These are phyloP conservation scores for Chloris gayana DNA, from an alignment of 176 grass and related monocot genomes.

Conservation along the genomic window DNA sequence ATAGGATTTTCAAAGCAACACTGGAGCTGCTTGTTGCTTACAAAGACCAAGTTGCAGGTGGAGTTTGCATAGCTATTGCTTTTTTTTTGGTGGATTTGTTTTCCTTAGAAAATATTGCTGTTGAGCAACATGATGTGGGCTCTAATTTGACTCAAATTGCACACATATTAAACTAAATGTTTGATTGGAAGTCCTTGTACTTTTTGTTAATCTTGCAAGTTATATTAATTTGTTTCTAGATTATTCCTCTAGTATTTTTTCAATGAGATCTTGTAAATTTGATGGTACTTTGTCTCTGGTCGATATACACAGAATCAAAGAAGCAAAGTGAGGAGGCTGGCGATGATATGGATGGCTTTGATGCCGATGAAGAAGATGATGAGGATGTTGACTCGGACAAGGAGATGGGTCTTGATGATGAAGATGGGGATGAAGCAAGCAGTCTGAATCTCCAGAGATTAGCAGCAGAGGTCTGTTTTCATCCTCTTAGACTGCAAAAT, in stretches of 20 bases:
- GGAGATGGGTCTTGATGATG: slow-evolving; percentile 85
- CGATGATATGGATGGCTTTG: slow-evolving; percentile 85
- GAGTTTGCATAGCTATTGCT: not conserved
- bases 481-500: not conserved
- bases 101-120: not conserved
- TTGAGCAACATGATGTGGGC: not conserved
- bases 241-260: not conserved
- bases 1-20: slow-evolving; percentile 76
- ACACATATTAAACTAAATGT: not conserved
- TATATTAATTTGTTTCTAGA: not conserved
- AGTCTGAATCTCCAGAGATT: slow-evolving; percentile 73
- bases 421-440: slow-evolving; percentile 78
- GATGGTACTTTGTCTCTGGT: not conserved
- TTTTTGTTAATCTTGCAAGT: not conserved
- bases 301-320: slow-evolving; percentile 53
- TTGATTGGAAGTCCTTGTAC: not conserved
- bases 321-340: slow-evolving; percentile 55
- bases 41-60: slow-evolving; percentile 89
- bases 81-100: not conserved
- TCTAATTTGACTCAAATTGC: not conserved
- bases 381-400: slow-evolving; percentile 73
- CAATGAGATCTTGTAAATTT: not conserved
- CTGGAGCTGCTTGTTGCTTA: slow-evolving; percentile 78
- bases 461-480: slow-evolving; percentile 66
- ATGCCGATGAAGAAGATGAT: slow-evolving; percentile 72